Evolutionary conservation across 2,329 filamentous ascomycete species (phyloP).

Genomic region (Thielaviopsis punctulata): DNA sequence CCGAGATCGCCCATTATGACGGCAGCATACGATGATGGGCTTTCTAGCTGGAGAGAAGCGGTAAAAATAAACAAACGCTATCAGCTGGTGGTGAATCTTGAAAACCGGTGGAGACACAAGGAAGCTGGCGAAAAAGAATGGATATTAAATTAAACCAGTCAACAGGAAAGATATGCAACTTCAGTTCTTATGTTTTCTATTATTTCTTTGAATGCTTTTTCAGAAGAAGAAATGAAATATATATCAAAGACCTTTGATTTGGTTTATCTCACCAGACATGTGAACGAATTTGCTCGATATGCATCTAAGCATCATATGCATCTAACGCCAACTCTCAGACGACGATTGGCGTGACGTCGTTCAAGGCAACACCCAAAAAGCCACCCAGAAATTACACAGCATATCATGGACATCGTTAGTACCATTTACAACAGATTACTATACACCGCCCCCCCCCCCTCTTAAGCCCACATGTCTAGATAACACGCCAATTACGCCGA

Average conservation of each 20-base stretch:
- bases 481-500: not conserved
- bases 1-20: conserved; percentile 51
- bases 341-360: not conserved
- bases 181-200: not conserved
- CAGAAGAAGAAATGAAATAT: too few relatives aligned
- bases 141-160: too few relatives aligned
- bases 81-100: not conserved
- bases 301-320: not conserved
- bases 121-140: not conserved
- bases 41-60: not conserved
- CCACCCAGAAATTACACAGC: not conserved
- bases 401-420: not conserved
- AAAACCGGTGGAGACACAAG: not conserved
- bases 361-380: not conserved
- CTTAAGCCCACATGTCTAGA: not conserved
- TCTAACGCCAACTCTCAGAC: not conserved
- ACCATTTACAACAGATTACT: not conserved
- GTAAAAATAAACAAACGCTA: not conserved
- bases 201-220: not conserved
- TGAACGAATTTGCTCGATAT: not conserved
- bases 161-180: not conserved
- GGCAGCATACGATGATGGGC: too few relatives aligned
- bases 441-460: not conserved
- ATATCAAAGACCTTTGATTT: too few relatives aligned
- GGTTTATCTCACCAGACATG: too few relatives aligned